Evolutionary conservation across 768 basidiomycete genomes (phyloP), one percentile per base, ranked within the genome.

Genomic region (Boletus reticulatus): DNA sequence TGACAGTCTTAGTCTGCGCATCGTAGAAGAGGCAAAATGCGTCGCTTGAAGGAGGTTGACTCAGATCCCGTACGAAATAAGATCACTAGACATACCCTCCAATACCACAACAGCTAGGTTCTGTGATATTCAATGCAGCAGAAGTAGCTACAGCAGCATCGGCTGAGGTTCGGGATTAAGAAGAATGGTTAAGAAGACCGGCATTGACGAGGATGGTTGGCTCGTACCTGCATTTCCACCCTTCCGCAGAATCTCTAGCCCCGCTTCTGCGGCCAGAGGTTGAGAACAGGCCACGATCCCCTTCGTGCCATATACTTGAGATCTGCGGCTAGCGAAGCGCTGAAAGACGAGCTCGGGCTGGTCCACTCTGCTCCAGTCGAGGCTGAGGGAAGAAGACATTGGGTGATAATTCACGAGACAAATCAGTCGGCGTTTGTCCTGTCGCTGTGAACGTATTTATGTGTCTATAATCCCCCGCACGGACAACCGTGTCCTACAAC

Each of bases 101-200:
- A 54, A 97, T 92, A n/a, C 95, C 95, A 68, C 92, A 94, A 59
- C 75, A 88, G 62, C 84, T 88, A 27, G 87, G 92, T 63, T 95
- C 92, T 0, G 92, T 93, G 36, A 98, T 86, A 70, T 97, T 98
- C 63, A 99, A 71, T 16, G 94, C 95, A 5, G 87, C 94, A 47
- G 94, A 90, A 3, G 85, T 88, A 27, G 97, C 97, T 17, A 98
- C 94, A 8, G 97, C 95, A 29, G 94, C 93, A 74, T 97, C 94
- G 57, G 91, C 92, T 93, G 57, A 36, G 12, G 24, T 34, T 48
- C 13, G 41, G 29, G 43, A 24, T 45, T 27, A 49, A 39, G 17
- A 32, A 13, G 20, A 49, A 17, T 36, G 32, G 32, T 8, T 43
- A 43, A 53, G 36, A 55, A 19, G 34, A 4, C 20, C 29, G 34